A percentile compares a stretch with the other conserved stretches of the same genome.
Evolutionary conservation across 2,329 filamentous ascomycete species (phyloP).

Genomic region (Lomentospora prolificans): DNA sequence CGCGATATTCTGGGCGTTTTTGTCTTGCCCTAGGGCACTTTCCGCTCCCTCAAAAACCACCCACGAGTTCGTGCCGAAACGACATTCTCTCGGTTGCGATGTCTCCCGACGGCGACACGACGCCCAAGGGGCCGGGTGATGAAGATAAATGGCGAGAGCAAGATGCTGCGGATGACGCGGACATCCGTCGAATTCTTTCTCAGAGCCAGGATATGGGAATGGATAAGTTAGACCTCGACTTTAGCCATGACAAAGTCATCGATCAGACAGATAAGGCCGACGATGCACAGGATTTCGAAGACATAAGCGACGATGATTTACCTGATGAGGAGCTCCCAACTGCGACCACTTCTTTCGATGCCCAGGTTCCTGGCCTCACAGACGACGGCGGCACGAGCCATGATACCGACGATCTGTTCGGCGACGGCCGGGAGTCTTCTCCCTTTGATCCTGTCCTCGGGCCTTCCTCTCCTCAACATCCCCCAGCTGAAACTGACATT

Average conservation of each 20-base stretch:
- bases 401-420: constrained; percentile 60
- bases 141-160: constrained; percentile 18
- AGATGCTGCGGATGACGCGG: constrained; percentile 37
- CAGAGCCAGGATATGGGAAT: constrained; percentile 28
- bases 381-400: constrained; percentile 52
- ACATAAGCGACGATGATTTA: constrained; percentile 86
- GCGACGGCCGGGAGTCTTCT: constrained; percentile 44
- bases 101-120: constrained; percentile 1
- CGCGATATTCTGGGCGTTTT: background rate
- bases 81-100: background rate
- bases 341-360: constrained; percentile 30
- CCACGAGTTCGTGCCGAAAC: background rate
- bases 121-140: background rate
- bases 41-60: background rate
- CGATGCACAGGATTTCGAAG: constrained; percentile 82
- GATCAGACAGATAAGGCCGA: constrained; percentile 74
- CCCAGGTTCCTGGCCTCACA: constrained; percentile 36
- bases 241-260: constrained; percentile 35
- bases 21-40: constrained; percentile 5
- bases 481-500: background rate
- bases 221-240: constrained; percentile 25
- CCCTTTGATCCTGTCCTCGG: constrained; percentile 32
- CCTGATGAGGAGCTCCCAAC: constrained; percentile 62
- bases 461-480: constrained; percentile 28
- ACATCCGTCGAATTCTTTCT: constrained; percentile 34